Conservation (phyloP, 345 rosid species). For the Pugionium cornutum region DNA sequence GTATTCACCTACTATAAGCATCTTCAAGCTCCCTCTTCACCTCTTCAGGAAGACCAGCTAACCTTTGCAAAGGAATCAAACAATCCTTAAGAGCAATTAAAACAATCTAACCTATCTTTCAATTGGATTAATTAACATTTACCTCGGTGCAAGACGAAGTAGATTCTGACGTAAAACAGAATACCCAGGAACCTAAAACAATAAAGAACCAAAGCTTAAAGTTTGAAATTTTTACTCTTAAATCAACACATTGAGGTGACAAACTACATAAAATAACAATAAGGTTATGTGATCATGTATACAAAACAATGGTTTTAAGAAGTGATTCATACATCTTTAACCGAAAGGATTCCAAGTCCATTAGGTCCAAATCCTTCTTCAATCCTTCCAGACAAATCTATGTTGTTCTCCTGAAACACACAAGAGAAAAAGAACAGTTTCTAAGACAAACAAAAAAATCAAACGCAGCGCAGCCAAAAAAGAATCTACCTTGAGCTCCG, state of each 20-base stretch:
- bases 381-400: constrained; percentile 68
- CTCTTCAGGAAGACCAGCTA: constrained; percentile 80
- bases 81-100: constrained; percentile 2
- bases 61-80: constrained; percentile 45
- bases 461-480: constrained; percentile 1
- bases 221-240: background rate
- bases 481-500: constrained; percentile 61
- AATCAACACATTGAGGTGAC: background rate
- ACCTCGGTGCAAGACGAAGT: constrained; percentile 77
- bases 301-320: background rate
- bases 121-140: background rate
- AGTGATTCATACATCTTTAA: constrained; percentile 52
- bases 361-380: constrained; percentile 84
- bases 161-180: constrained; percentile 68
- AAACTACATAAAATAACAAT: background rate
- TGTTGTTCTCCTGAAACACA: constrained; percentile 49
- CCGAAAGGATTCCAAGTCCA: constrained; percentile 80
- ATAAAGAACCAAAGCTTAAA: constrained; percentile 19
- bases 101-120: background rate
- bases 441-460: constrained; percentile 5
- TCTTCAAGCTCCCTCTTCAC: constrained; percentile 84
- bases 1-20: constrained; percentile 67
- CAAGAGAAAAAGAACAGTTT: constrained; percentile 11
- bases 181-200: constrained; percentile 81
- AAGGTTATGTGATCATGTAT: background rate